These are phyloP conservation scores for Colletotrichum acutatum DNA, from an alignment of 2,329 filamentous ascomycete species.

Conservation along the genomic window DNA sequence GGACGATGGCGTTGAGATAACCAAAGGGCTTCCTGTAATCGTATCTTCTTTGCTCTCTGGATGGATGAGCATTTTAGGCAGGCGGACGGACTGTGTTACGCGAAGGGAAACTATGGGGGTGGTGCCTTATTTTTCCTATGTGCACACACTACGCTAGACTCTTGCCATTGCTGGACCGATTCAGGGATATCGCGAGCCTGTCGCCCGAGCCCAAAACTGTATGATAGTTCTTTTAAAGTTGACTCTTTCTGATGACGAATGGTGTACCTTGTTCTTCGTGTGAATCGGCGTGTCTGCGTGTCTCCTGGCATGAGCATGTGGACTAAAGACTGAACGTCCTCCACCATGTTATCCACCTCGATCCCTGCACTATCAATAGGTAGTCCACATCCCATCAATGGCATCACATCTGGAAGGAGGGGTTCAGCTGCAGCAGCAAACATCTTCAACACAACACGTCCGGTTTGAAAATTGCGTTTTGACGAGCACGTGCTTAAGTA, in stretches of 20 bases:
- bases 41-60: conserved; percentile 36
- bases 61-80: conserved; percentile 28
- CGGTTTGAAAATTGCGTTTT: neutral
- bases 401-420: too few relatives aligned
- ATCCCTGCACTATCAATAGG: too few relatives aligned
- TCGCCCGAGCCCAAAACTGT: conserved; percentile 29
- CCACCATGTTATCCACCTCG: too few relatives aligned
- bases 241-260: conserved; percentile 18
- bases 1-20: conserved; percentile 36
- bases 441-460: neutral
- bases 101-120: conserved; percentile 18
- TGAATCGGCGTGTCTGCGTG: neutral
- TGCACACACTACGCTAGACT: conserved; percentile 30
- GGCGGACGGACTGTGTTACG: conserved; percentile 27
- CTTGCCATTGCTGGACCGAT: conserved; percentile 21
- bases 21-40: conserved; percentile 37
- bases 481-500: neutral
- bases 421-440: too few relatives aligned
- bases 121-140: conserved; percentile 26
- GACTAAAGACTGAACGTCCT: too few relatives aligned
- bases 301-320: too few relatives aligned
- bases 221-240: conserved; percentile 32
- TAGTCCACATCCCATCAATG: too few relatives aligned
- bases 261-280: neutral
- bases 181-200: conserved; percentile 23